phyloP scores from a whole-genome alignment of 148 eudicot species.

The Chenopodium quinoa region DNA sequence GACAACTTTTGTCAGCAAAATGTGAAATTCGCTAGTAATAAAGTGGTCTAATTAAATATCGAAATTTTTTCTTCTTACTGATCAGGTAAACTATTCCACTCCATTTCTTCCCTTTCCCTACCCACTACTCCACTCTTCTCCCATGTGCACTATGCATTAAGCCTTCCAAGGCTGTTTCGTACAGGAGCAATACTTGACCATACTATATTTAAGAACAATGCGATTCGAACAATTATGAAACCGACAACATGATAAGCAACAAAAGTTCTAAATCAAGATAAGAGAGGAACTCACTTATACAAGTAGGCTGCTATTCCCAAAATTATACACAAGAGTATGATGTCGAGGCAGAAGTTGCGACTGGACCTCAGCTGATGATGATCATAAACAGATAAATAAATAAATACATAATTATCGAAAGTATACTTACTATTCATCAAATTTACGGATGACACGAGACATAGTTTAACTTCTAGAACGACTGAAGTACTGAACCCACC shows the following conservation, averaged over 20 bases:
- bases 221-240: neutral
- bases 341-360: constrained; percentile 69
- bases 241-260: neutral
- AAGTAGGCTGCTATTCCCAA: constrained; percentile 63
- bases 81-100: neutral
- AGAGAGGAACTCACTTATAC: constrained; percentile 49
- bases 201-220: neutral
- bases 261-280: neutral
- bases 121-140: neutral
- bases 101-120: neutral
- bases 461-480: neutral
- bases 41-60: neutral
- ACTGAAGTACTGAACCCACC: neutral
- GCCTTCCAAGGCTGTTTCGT: neutral
- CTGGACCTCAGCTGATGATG: constrained; percentile 56
- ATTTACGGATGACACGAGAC: neutral
- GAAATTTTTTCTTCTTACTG: neutral
- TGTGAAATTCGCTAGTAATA: neutral
- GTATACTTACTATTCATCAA: neutral
- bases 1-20: neutral
- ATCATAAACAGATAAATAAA: neutral
- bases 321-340: constrained; percentile 50
- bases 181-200: neutral
- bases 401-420: neutral
- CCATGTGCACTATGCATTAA: neutral